Base-by-base conservation (phyloP, 805 yeast genomes). In the Nakazawaea peltata region DNA sequence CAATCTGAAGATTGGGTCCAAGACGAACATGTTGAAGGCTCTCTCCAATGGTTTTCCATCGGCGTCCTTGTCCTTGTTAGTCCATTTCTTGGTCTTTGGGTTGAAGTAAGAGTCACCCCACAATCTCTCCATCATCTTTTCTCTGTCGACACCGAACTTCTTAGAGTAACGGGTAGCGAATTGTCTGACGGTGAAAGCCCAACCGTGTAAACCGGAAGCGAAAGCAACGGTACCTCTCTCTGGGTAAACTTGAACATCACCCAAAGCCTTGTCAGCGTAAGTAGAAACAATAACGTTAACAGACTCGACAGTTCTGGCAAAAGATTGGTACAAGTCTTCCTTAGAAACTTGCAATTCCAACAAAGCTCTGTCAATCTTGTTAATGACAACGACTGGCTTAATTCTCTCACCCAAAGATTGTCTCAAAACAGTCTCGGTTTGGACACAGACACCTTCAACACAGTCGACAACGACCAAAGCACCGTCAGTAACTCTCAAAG, bases 71-170 rank as follows among this genome's bases (percentile, higher is more conserved):
- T 78, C 94, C 71, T 82, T 83, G 87, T 78, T 85, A 57, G 97
- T 73, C 97, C 97, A 90, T 74, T 90, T 90, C 83, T 88, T 90
- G 71, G 97, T 90, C 84, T 88, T 90, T 71, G 97, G 97, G 87
- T 92, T 92, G 81, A 90, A 92, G 92, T 74, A 90, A 69, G 94
- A 82, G 76, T 90, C 97, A 71, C 98, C 98, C 98, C 98, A 90
- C 69, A 90, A 79, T 77, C 97, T 83, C 71, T 85, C 90, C 96
- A 86, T 85, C 97, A 90, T 87, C 85, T 92, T 90, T 46, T 63
- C 51, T 67, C 85, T 80, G 84, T 90, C 97, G 63, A 90, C 97
- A 87, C 97, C 97, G 67, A 92, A 90, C 75, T 90, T 92, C 87
- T 88, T 87, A 67, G 96, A 78, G 81, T 92, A 90, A 76, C 95